Base-by-base conservation (phyloP, 1,139 yeast species). In the Barnettozyma hawaiiensis region DNA sequence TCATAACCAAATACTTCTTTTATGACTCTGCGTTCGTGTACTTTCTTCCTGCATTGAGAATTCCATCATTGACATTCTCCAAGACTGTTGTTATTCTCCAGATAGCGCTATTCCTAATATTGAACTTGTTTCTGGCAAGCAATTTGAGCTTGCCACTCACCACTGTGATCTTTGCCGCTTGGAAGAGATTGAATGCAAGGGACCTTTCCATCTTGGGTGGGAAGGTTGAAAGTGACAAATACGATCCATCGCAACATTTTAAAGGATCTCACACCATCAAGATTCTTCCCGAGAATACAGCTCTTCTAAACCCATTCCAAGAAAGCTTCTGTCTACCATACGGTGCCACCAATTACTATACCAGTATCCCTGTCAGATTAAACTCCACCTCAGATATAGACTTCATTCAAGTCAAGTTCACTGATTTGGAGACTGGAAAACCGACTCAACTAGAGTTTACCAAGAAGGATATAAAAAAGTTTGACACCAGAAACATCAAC, bases 221-320 rank as follows among this genome's bases (percentile, higher is more conserved):
- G 19, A 61, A 73, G 8, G 63, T 70, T 8, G 60, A 63, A 38
- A 59, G 64, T 18, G 59, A 60, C 66, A 44, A 65, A 7, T 57
- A 75, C 19, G 85, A 86, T 53, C 71, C 81, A 44, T 75, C 85
- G 27, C 67, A 81, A 3, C 95, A 89, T 59, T 84, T 92, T 58
- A 81, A 78, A 53, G 98, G 97, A 39, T 78, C 78, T 44, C 85
- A 85, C 57, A 85, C 92, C 2, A 83, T 92, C 51, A 85, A 90
- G 54, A 85, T 85, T 52, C 67, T 94, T 34, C 98, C 98, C 0
- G 97, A 92, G 59, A 85, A 95, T 34, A 82, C 95, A 0, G 96
- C 95, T 3, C 70, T 73, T 53, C 68, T 94, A 58, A 87, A 90
- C 51, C 97, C 97, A 2, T 76, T 80, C 51, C 76, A 73, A 37